These are phyloP conservation scores for Megacollybia marginata DNA, from an alignment of 768 basidiomycete species.

Conservation along the genomic window DNA sequence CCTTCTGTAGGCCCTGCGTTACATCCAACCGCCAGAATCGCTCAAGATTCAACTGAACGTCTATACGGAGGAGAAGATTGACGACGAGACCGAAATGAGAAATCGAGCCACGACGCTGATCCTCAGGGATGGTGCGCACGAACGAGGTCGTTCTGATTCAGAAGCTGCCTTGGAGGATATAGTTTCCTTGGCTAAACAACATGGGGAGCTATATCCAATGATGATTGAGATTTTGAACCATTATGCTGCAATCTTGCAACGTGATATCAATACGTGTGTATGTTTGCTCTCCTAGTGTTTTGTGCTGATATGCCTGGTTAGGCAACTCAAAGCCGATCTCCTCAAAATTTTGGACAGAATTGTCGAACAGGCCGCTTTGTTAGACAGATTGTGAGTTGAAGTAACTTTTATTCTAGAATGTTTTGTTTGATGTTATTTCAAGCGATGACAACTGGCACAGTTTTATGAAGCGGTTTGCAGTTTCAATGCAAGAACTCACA, in stretches of 20 bases:
- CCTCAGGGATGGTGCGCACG: constrained; percentile 17
- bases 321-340: constrained; percentile 55
- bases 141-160: constrained; percentile 37
- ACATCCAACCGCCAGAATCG: constrained; percentile 67
- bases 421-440: constrained; percentile 9
- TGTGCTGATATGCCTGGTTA: constrained; percentile 19
- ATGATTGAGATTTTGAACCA: constrained; percentile 55
- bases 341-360: constrained; percentile 59
- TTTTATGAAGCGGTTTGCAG: constrained; percentile 53
- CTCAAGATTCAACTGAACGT: constrained; percentile 76
- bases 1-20: constrained; percentile 57
- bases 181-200: constrained; percentile 49
- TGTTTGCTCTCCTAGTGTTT: not conserved
- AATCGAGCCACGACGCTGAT: constrained; percentile 44
- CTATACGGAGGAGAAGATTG: constrained; percentile 83
- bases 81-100: constrained; percentile 81
- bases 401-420: not conserved
- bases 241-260: constrained; percentile 48
- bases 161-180: constrained; percentile 54
- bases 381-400: constrained; percentile 56
- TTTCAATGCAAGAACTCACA: constrained; percentile 59
- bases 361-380: constrained; percentile 46
- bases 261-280: constrained; percentile 55
- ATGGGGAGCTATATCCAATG: constrained; percentile 54
- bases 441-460: constrained; percentile 62